These are phyloP conservation scores for Talaromyces sp. DNA, from an alignment of 2,329 filamentous ascomycete genomes.

Conservation along the genomic window DNA sequence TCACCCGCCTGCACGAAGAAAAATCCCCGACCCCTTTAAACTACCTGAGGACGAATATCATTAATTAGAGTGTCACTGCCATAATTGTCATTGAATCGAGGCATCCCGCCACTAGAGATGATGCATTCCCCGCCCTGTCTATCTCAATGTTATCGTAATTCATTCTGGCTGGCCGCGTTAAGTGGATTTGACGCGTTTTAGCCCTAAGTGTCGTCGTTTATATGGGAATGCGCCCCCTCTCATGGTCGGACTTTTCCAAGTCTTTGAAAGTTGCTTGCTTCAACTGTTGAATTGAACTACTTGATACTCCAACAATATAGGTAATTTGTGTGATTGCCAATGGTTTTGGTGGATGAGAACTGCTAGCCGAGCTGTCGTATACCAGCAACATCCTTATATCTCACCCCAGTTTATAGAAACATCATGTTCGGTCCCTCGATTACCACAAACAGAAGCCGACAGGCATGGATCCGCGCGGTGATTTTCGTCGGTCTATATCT, in stretches of 20 bases:
- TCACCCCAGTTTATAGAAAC: not conserved
- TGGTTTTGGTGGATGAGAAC: not conserved
- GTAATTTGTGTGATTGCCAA: not conserved
- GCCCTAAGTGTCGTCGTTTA: constrained; percentile 22
- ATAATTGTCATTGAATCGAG: not conserved
- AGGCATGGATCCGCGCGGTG: constrained; percentile 36
- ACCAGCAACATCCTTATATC: not conserved
- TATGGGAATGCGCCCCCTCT: constrained; percentile 9
- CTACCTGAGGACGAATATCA: not conserved
- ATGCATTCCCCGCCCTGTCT: constrained; percentile 24
- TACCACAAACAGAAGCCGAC: not conserved
- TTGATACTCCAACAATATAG: not conserved
- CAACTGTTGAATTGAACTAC: not conserved
- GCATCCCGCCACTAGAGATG: constrained; percentile 17
- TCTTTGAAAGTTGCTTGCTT: not conserved
- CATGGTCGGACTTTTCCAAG: not conserved
- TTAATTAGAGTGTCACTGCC: too few relatives aligned
- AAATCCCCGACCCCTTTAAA: constrained; percentile 10
- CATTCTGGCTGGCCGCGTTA: constrained; percentile 8
- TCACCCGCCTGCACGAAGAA: not conserved
- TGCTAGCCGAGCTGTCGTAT: not conserved
- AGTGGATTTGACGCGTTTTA: constrained; percentile 19
- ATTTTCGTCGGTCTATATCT: constrained; percentile 39
- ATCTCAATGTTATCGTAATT: not conserved
- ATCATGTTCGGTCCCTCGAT: constrained; percentile 13